A percentile compares a stretch with the other conserved stretches of the same genome.
These are phyloP conservation scores for Nicotiana benthamiana DNA, from an alignment of 257 asterid genomes.

Conservation along the genomic window DNA sequence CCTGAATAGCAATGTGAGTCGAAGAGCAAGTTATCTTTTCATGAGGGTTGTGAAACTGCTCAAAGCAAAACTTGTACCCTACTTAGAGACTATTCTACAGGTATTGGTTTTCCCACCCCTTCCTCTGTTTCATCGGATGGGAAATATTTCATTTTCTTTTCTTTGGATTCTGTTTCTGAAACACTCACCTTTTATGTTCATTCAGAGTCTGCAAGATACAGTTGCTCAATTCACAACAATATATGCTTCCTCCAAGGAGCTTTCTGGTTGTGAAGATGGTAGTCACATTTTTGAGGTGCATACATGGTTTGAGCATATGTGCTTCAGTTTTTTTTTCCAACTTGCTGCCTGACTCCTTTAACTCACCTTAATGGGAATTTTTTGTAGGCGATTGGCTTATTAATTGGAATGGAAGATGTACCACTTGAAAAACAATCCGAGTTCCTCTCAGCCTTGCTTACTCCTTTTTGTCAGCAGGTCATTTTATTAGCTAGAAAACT, in stretches of 20 bases:
- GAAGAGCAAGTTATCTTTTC: conserved; percentile 91
- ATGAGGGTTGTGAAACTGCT: conserved; percentile 88
- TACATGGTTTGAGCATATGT: background rate
- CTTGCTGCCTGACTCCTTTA: background rate
- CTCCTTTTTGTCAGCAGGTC: conserved; percentile 97
- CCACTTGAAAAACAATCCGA: conserved; percentile 75
- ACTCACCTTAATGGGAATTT: background rate
- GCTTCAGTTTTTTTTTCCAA: background rate
- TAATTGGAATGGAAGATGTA: conserved; percentile 97
- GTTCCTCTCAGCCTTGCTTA: conserved; percentile 73
- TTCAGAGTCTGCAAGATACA: conserved; percentile 75
- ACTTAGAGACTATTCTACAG: conserved; percentile 87
- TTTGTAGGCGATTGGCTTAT: conserved; percentile 81
- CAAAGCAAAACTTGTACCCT: conserved; percentile 79
- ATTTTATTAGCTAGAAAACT: conserved; percentile 10
- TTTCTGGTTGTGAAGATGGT: conserved; percentile 74
- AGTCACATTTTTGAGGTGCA: conserved; percentile 91
- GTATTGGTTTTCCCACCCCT: conserved; percentile 28
- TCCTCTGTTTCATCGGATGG: background rate
- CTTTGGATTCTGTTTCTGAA: background rate
- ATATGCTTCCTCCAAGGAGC: conserved; percentile 39
- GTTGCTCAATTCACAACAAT: conserved; percentile 65
- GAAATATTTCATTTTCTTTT: background rate
- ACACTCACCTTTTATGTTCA: conserved; percentile 6
- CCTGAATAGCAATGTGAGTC: conserved; percentile 64